Conservation (phyloP, 371 early-diverging fungal species). For the Mucor piriformis region DNA sequence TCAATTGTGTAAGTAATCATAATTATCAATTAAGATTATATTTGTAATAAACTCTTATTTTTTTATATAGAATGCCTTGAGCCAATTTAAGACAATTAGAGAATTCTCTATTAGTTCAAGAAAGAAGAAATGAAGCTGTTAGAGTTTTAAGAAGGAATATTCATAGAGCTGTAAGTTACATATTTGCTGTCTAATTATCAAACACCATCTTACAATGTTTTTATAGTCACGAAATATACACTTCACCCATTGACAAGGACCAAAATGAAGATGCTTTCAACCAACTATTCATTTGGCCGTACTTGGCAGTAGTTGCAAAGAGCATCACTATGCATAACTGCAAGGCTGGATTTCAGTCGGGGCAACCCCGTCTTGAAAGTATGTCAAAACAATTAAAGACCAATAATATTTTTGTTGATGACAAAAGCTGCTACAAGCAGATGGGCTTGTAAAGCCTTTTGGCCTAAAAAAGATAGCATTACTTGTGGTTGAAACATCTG, state of each 20-base stretch:
- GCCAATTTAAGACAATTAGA: conserved; percentile 1
- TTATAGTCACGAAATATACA: conserved; percentile 14
- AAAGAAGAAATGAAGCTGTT: conserved; percentile 1
- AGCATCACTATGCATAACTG: conserved; percentile 4
- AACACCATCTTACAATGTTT: conserved; percentile 10
- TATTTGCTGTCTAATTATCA: not conserved
- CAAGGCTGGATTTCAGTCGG: conserved; percentile 5
- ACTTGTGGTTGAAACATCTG: conserved; percentile 14
- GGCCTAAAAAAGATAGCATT: conserved; percentile 12
- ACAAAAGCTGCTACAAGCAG: conserved; percentile 15
- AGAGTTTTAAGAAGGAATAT: conserved; percentile 5
- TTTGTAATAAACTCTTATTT: conserved; percentile 4
- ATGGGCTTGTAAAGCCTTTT: conserved; percentile 13
- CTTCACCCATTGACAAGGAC: conserved; percentile 8
- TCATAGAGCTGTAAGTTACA: conserved; percentile 9
- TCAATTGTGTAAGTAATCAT: conserved; percentile 5
- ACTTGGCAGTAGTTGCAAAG: not conserved
- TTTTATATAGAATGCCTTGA: conserved; percentile 1
- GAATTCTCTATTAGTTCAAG: conserved; percentile 4
- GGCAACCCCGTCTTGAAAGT: not conserved
- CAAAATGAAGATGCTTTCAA: conserved; percentile 14
- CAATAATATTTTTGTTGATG: conserved; percentile 5
- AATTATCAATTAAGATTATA: conserved; percentile 3
- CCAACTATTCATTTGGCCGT: conserved; percentile 16
- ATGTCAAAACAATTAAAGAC: conserved; percentile 9